Conservation (phyloP, 768 basidiomycete species). For the Boletus tomentosulus region DNA sequence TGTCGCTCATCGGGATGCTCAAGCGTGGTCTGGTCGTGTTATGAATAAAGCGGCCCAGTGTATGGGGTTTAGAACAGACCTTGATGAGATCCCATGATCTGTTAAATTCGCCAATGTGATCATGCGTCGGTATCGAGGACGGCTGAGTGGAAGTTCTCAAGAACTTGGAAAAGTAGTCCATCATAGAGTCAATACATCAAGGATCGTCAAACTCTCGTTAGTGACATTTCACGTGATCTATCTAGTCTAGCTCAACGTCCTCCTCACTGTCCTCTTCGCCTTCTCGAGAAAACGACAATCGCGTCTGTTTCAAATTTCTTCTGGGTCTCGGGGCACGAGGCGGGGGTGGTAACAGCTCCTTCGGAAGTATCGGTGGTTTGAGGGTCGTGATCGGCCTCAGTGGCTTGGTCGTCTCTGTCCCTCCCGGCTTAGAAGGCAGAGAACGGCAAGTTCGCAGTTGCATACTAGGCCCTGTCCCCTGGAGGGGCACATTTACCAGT, state of each 20-base stretch:
- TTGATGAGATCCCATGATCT: slow-evolving; percentile 73
- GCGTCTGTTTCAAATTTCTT: slow-evolving; percentile 16
- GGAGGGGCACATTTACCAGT: not conserved
- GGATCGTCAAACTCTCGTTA: not conserved
- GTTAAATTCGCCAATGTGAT: slow-evolving; percentile 71
- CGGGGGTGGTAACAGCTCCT: slow-evolving; percentile 15
- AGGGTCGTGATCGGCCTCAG: slow-evolving; percentile 30
- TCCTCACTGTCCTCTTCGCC: not conserved
- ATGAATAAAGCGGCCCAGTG: slow-evolving; percentile 4
- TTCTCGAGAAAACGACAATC: slow-evolving; percentile 15
- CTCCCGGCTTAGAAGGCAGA: slow-evolving; percentile 5
- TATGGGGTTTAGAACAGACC: slow-evolving; percentile 36
- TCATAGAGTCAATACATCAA: slow-evolving; percentile 23
- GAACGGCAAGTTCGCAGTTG: slow-evolving; percentile 8
- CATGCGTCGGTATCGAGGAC: slow-evolving; percentile 48
- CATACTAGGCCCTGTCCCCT: not conserved
- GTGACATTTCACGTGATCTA: slow-evolving; percentile 13
- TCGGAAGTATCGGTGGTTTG: slow-evolving; percentile 27
- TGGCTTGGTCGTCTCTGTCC: slow-evolving; percentile 5
- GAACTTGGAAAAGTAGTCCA: slow-evolving; percentile 89
- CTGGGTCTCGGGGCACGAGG: slow-evolving; percentile 7
- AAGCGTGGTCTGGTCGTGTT: slow-evolving; percentile 63
- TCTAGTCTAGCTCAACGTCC: not conserved
- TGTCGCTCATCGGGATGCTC: slow-evolving; percentile 87
- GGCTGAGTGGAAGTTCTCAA: slow-evolving; percentile 42